Evolutionary conservation across 73 alveolate genomes (phyloP), one percentile per base, ranked within the genome.

Genomic region (Paramecium primaurelia): DNA sequence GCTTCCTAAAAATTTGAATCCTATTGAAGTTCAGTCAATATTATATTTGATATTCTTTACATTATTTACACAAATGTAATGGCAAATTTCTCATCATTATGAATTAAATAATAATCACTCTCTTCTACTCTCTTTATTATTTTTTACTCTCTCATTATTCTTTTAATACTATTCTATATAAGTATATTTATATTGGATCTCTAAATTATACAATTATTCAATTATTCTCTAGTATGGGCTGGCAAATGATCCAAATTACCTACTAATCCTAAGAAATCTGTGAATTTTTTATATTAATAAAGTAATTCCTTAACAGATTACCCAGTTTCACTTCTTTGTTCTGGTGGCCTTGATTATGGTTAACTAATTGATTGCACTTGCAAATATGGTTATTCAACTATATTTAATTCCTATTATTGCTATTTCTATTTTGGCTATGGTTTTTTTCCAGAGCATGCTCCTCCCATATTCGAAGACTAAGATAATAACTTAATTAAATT

Each of bases 41-140:
- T 80, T 45, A 80, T 42, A 18, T 80, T 80, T 80, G 91, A 45
- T 42, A 80, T 32, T 49, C 30, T 80, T 25, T 49, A 11, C 91
- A 80, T 80, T 49, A 40, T 22, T 80, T 75, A 75, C 30, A 26
- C 47, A 75, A 75, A 75, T 37, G 40, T 75, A 1, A n/a, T 38
- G 68, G 88, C 60, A 75, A 75, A 75, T 75, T 75, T 42, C 47
- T 75, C 68, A 16, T 75, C 88, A 75, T 75, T 75, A 75, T 75
- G 37, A 36, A 75, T 42, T 75, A 75, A 75, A 38, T 75, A 75
- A 38, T 75, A 75, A 38, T 75, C 88, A 20, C 68, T 75, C 12
- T 75, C 88, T 75, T 75, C 88, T 4, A 75, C 88, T 20, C 88
- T 75, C 40, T 75, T 75, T 36, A 75, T 42, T 12, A 64, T 64